A percentile compares a stretch with the other conserved stretches of the same genome.
Conservation (phyloP, 2,329 filamentous ascomycete genomes). For the Epichloe amarillans region DNA sequence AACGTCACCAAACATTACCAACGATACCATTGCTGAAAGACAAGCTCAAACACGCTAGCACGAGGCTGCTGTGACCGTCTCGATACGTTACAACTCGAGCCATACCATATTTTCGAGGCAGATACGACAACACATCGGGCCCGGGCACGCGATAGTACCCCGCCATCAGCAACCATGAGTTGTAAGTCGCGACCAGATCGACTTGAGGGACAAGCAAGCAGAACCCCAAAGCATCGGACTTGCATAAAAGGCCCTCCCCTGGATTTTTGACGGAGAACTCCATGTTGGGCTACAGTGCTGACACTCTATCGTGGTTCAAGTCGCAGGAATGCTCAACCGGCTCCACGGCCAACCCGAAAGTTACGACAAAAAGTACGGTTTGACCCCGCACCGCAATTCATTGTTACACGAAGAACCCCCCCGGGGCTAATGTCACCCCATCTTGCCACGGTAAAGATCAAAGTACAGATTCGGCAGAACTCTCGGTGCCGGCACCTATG, state of each 20-base stretch:
- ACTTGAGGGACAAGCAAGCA: not conserved
- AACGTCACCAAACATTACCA: not conserved
- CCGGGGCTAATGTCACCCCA: not conserved
- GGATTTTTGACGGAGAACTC: not conserved
- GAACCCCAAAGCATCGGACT: not conserved
- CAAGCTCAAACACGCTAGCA: not conserved
- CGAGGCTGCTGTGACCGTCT: not conserved
- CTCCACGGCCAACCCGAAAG: slow-evolving; percentile 93
- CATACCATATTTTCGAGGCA: not conserved
- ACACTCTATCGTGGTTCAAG: slow-evolving; percentile 28
- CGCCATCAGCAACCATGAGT: slow-evolving; percentile 18
- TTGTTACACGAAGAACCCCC: not conserved
- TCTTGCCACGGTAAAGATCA: slow-evolving; percentile 35
- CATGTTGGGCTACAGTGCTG: not conserved
- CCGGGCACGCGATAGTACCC: slow-evolving; percentile 10
- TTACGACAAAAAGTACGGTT: slow-evolving; percentile 91
- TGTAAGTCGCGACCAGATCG: slow-evolving; percentile 15
- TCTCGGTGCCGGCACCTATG: slow-evolving; percentile 92
- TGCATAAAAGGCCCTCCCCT: not conserved
- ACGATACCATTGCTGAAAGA: not conserved
- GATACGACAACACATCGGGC: not conserved
- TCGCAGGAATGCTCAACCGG: slow-evolving; percentile 85
- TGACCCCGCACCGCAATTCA: slow-evolving; percentile 12
- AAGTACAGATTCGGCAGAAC: slow-evolving; percentile 89
- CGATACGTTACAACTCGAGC: not conserved